These are phyloP conservation scores for Ogataea neopini DNA, from an alignment of 805 yeast species.

Conservation along the genomic window DNA sequence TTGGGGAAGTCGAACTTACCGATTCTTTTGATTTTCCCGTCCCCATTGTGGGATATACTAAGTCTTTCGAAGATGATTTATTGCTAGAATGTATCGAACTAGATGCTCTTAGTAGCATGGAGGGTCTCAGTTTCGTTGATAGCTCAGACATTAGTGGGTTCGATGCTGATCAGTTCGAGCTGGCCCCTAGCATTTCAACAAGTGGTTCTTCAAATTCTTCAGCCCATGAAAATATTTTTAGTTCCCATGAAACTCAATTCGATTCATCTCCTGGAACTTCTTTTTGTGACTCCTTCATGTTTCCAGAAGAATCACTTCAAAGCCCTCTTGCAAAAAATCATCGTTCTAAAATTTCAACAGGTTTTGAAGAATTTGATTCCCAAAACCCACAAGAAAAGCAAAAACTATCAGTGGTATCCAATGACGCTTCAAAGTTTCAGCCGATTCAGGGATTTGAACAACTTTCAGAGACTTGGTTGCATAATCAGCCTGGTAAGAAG, in stretches of 20 bases:
- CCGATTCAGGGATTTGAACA: constrained; percentile 18
- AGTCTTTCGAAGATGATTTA: not conserved
- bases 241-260: not conserved
- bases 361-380: not conserved
- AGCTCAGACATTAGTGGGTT: constrained; percentile 2
- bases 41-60: not conserved
- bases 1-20: not conserved
- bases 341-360: not conserved
- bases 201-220: not conserved
- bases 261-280: not conserved
- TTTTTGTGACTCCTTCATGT: not conserved
- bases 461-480: constrained; percentile 14
- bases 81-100: not conserved
- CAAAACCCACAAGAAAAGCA: not conserved
- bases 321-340: not conserved
- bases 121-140: not conserved
- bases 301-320: not conserved
- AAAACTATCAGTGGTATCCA: not conserved
- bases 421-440: not conserved
- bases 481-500: not conserved
- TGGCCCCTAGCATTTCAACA: not conserved
- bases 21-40: not conserved
- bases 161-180: not conserved
- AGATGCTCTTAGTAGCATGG: not conserved
- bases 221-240: not conserved